Conservation (phyloP, 495 filamentous ascomycete species). For the Penicillium samsonianum region DNA sequence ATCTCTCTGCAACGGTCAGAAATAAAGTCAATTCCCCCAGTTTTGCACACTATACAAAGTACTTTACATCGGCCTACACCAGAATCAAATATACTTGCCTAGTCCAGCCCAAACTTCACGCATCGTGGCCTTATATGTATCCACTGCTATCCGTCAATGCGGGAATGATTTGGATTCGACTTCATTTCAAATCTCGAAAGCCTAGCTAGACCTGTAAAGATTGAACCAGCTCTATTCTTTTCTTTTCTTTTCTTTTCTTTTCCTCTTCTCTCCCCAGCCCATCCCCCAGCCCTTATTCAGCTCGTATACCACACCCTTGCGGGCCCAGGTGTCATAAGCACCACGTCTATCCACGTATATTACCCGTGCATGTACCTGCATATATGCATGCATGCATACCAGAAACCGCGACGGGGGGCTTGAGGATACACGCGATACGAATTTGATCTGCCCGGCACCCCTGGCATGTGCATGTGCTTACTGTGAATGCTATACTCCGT, state of each 20-base stretch:
- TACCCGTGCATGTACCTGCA: slow-evolving; percentile 30
- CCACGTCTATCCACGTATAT: slow-evolving; percentile 8
- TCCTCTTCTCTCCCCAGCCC: neutral
- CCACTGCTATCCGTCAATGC: neutral
- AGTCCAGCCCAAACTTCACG: neutral
- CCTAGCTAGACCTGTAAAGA: neutral
- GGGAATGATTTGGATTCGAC: neutral
- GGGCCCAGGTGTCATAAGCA: neutral
- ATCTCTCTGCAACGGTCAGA: neutral
- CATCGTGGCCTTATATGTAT: slow-evolving; percentile 1
- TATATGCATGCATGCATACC: slow-evolving; percentile 25
- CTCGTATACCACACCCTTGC: neutral
- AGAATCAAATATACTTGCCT: neutral
- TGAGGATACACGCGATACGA: neutral
- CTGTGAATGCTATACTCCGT: neutral
- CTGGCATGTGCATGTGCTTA: slow-evolving; percentile 2
- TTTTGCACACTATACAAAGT: neutral
- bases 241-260: neutral
- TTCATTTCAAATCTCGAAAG: neutral
- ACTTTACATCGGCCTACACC: neutral
- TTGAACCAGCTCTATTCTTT: neutral
- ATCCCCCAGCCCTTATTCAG: neutral
- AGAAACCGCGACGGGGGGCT: slow-evolving; percentile 1
- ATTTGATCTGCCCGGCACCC: neutral
- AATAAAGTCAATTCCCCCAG: neutral